These are phyloP conservation scores for Ocimum tenuiflorum DNA, from an alignment of 257 asterid species.

Conservation along the genomic window DNA sequence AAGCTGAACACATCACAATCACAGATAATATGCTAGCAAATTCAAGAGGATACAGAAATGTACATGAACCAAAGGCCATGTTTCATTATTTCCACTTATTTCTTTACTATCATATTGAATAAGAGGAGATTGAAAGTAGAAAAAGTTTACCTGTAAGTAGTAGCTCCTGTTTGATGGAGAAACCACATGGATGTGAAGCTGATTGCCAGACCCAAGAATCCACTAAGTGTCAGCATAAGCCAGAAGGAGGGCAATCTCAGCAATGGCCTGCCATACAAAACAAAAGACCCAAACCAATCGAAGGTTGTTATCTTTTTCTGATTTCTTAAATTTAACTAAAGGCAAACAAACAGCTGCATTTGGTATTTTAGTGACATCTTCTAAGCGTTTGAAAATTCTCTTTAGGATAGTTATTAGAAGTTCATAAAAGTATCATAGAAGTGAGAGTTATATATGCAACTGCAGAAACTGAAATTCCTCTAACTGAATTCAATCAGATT, in stretches of 20 bases:
- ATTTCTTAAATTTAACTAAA: background rate
- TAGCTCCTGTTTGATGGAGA: slow-evolving; percentile 95
- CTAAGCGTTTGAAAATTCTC: too few relatives aligned
- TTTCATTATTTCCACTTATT: too few relatives aligned
- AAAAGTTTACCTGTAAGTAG: slow-evolving; percentile 68
- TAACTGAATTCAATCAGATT: too few relatives aligned
- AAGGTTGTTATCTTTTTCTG: background rate
- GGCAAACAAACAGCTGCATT: too few relatives aligned
- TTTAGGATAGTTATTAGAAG: too few relatives aligned
- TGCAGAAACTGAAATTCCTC: too few relatives aligned
- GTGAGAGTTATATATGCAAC: background rate
- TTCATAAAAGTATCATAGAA: too few relatives aligned
- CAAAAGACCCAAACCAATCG: background rate
- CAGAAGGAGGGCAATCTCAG: slow-evolving; percentile 67
- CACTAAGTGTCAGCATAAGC: slow-evolving; percentile 76
- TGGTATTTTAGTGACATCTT: too few relatives aligned
- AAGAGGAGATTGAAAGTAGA: background rate
- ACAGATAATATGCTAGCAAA: background rate
- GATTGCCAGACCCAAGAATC: slow-evolving; percentile 80
- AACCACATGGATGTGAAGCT: slow-evolving; percentile 99
- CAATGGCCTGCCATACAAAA: slow-evolving; percentile 52
- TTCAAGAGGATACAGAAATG: background rate
- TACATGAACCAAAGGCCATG: background rate
- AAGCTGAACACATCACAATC: slow-evolving; percentile 45
- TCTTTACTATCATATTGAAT: too few relatives aligned